Conservation (phyloP, 306 rosid species). For the Medicago lupulina region DNA sequence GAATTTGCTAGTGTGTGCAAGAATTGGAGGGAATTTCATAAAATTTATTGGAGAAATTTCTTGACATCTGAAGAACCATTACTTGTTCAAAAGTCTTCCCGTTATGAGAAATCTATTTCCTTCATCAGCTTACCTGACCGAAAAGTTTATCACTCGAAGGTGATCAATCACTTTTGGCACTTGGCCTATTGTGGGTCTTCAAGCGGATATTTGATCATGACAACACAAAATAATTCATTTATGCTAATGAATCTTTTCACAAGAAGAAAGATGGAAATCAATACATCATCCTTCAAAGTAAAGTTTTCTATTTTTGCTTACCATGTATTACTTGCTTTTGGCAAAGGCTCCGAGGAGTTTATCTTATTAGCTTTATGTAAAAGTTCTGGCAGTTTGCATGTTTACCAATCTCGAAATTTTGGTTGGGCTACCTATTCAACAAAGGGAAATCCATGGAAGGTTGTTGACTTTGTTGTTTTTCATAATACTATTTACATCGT, state of each 20-base stretch:
- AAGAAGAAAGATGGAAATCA: neutral
- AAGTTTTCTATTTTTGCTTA: neutral
- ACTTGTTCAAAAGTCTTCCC: neutral
- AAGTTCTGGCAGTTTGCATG: neutral
- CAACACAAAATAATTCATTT: neutral
- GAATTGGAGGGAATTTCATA: constrained; percentile 21
- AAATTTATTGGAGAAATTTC: constrained; percentile 19
- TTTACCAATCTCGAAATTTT: neutral
- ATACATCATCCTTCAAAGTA: neutral
- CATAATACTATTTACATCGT: neutral
- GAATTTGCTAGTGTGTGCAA: neutral
- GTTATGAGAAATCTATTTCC: neutral
- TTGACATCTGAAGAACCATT: constrained; percentile 7
- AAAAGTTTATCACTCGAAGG: constrained; percentile 11
- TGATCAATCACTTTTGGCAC: neutral
- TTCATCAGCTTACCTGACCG: neutral
- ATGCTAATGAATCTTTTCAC: neutral
- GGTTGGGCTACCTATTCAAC: neutral
- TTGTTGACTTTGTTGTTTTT: constrained; percentile 3
- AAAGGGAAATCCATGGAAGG: constrained; percentile 1
- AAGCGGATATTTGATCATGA: constrained; percentile 4
- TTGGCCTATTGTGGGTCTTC: neutral
- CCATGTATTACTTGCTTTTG: neutral
- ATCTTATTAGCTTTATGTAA: constrained; percentile 1
- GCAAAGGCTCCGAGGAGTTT: neutral